phyloP scores from a whole-genome alignment of 176 grass and related monocot species.

The Cenchrus purpureus region DNA sequence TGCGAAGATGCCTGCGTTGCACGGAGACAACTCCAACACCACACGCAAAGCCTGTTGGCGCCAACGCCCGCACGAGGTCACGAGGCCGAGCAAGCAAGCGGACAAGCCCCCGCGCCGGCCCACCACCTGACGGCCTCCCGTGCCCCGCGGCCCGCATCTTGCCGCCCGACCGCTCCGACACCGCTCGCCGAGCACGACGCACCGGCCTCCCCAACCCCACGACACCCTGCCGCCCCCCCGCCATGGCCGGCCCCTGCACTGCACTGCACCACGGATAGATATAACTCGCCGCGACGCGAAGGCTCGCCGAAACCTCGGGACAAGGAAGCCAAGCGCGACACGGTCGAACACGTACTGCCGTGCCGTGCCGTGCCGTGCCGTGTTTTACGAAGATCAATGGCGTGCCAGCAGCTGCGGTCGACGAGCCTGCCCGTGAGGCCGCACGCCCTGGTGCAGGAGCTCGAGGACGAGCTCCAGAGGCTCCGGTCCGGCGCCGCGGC shows the following conservation, averaged over 20 bases:
- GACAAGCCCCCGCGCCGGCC: slow-evolving; percentile 22
- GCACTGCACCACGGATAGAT: neutral
- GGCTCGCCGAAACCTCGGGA: slow-evolving; percentile 8
- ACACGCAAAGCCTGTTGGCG: slow-evolving; percentile 15
- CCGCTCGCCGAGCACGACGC: slow-evolving; percentile 34
- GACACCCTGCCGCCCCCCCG: slow-evolving; percentile 14
- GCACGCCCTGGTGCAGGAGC: slow-evolving; percentile 19
- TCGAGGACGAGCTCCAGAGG: slow-evolving; percentile 25
- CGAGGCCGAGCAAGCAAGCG: neutral
- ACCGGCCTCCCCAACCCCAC: slow-evolving; percentile 25
- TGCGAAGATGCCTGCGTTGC: neutral
- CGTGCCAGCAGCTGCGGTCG: slow-evolving; percentile 33
- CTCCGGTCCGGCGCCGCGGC: neutral
- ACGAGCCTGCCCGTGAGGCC: slow-evolving; percentile 31
- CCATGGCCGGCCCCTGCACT: neutral
- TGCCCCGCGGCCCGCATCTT: slow-evolving; percentile 21
- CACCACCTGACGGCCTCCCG: slow-evolving; percentile 21
- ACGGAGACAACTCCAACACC: neutral
- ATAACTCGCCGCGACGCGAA: neutral
- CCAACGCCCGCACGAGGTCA: neutral
- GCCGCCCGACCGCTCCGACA: slow-evolving; percentile 38
- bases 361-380: neutral
- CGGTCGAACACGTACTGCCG: neutral
- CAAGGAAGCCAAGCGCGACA: neutral
- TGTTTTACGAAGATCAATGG: slow-evolving; percentile 6